phyloP scores from a whole-genome alignment of 2,329 filamentous ascomycete genomes.

The Aspergillus quadricinctus region DNA sequence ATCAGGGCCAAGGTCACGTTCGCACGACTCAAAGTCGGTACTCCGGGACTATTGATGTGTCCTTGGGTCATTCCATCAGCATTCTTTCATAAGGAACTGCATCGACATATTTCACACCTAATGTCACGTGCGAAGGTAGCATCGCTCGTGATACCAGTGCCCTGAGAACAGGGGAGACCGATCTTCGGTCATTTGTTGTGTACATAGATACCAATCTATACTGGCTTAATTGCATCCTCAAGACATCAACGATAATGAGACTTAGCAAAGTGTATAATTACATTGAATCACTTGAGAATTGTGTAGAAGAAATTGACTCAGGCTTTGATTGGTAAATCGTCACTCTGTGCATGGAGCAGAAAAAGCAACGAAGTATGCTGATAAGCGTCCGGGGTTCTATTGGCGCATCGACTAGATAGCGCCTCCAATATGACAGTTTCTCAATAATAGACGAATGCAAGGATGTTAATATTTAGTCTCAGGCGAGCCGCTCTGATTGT shows the following conservation, averaged over 20 bases:
- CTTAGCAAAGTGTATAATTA: neutral
- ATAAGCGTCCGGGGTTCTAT: constrained; percentile 8
- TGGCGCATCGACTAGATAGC: constrained; percentile 1
- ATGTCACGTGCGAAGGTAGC: neutral
- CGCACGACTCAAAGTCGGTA: neutral
- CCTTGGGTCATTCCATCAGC: neutral
- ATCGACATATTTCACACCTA: neutral
- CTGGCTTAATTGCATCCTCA: neutral
- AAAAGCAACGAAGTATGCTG: neutral
- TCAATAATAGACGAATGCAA: neutral
- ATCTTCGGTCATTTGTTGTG: neutral
- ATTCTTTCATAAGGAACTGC: neutral
- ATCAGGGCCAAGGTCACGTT: neutral
- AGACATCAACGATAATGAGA: neutral
- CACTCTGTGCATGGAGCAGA: neutral
- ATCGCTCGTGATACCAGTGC: neutral
- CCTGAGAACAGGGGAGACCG: neutral
- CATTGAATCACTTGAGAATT: neutral
- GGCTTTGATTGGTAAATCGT: neutral
- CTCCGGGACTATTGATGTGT: neutral
- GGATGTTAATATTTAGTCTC: neutral
- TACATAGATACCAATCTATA: neutral
- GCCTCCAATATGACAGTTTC: neutral
- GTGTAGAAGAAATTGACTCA: neutral
- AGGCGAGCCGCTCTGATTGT: neutral